Conservation (phyloP, 2,329 filamentous ascomycete species). For the Sporothrix schenckii region DNA sequence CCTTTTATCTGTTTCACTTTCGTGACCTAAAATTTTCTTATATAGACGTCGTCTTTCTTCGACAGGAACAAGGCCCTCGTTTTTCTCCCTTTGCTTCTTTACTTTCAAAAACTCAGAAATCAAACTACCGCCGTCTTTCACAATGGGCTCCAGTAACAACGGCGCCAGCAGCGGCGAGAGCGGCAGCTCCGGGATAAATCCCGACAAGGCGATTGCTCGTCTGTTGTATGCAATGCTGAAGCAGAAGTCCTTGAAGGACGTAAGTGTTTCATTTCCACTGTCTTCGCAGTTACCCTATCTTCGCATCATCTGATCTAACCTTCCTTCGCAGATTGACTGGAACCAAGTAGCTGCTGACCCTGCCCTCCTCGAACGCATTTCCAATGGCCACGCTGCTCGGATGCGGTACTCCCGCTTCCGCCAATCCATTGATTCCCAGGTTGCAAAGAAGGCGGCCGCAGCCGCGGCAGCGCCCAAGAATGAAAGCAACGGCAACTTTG, state of each 20-base stretch:
- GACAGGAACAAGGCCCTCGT: not conserved
- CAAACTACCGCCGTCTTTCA: not conserved
- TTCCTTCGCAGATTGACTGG: slow-evolving; percentile 59
- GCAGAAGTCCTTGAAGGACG: slow-evolving; percentile 64
- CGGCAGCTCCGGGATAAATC: slow-evolving; percentile 43
- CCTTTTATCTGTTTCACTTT: not conserved
- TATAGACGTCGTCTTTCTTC: not conserved
- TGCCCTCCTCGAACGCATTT: slow-evolving; percentile 56
- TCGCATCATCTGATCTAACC: not conserved
- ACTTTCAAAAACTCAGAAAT: no score
- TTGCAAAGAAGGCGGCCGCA: not conserved
- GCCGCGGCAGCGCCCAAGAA: not conserved
- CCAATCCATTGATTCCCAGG: slow-evolving; percentile 44
- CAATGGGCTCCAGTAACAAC: not conserved
- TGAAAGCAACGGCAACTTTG: not conserved
- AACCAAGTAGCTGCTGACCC: slow-evolving; percentile 59
- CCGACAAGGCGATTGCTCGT: slow-evolving; percentile 60
- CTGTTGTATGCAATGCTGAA: slow-evolving; percentile 63
- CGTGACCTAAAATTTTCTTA: no score
- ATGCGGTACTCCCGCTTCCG: slow-evolving; percentile 63
- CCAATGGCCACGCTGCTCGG: slow-evolving; percentile 63
- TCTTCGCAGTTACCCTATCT: not conserved
- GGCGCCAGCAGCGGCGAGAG: not conserved
- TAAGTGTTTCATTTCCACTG: slow-evolving; percentile 43
- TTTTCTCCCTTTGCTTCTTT: not conserved